Base-by-base conservation (phyloP, 345 rosid species). In the Mercurialis annua region DNA sequence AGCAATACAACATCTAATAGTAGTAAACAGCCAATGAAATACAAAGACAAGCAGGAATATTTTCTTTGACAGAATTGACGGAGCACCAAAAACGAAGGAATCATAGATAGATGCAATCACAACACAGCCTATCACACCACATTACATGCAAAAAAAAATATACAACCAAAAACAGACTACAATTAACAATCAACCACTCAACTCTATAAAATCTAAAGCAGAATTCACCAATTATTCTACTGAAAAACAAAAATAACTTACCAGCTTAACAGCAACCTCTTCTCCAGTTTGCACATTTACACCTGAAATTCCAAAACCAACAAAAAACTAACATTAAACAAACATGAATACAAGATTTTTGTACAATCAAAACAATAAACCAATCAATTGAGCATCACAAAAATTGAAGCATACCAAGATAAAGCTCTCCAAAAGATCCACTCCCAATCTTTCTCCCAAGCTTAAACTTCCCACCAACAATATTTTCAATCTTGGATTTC, bases 381-480 rank as follows among this genome's bases (percentile, higher is more conserved):
- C 21, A 43, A 3, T 42, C 6, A 60, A 31, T n/a, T n/a, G n/a
- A n/a, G n/a, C n/a, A n/a, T n/a, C n/a, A n/a, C n/a, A n/a, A n/a
- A n/a, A 29, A 57, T 27, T 49, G n/a, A 52, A 66, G n/a, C 42
- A 71, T 82, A 93, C 98, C 97, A 69, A 90, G 72, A 80, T 82
- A 90, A 12, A 93, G 85, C 71, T 92, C 97, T 47, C 98, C 98
- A 60, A 92, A 90, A 5, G 96, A 90, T 77, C 98, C 98, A 76
- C 97, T 90, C 58, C 97, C 98, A 75, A 92, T 92, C 90, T 92
- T 92, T 59, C 97, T 80, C 46, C 98, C 98, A 16, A 92, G 88
- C 92, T 83, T 92, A 76, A 80, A 92, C 76, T 88, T 92, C n/a
- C 86, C 93, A 62, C 96, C 98, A 63, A 88, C 81, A 46, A 76